These are phyloP conservation scores for Psophocarpus tetragonolobus DNA, from an alignment of 306 rosid genomes.

Conservation along the genomic window DNA sequence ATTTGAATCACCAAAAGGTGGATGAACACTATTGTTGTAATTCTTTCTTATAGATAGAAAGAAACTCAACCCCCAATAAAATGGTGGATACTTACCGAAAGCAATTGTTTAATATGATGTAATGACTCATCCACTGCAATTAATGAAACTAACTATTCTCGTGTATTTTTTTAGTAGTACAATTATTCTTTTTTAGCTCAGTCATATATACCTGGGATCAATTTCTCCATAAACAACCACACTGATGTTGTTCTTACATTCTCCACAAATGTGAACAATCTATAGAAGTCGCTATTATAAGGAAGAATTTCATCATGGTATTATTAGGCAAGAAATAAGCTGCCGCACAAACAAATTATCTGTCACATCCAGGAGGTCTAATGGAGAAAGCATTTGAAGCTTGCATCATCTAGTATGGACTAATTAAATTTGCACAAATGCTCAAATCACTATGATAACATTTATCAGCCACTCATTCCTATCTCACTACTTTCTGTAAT, in stretches of 20 bases:
- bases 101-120: too few relatives aligned
- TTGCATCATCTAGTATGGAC: not conserved
- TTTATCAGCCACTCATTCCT: not conserved
- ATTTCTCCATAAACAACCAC: slow-evolving; percentile 54
- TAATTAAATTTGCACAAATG: not conserved
- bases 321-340: not conserved
- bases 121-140: slow-evolving; percentile 18
- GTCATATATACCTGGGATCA: not conserved
- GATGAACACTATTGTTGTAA: too few relatives aligned
- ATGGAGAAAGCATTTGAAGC: not conserved
- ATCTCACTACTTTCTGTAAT: not conserved
- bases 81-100: too few relatives aligned
- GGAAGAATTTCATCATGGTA: not conserved
- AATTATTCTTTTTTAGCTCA: not conserved
- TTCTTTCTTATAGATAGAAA: too few relatives aligned
- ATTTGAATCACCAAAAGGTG: too few relatives aligned
- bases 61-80: too few relatives aligned
- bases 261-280: slow-evolving; percentile 16
- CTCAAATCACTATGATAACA: not conserved
- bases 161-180: slow-evolving; percentile 24
- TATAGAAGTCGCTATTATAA: not conserved
- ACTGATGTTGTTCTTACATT: slow-evolving; percentile 66
- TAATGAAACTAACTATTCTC: not conserved
- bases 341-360: not conserved
- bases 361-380: not conserved